Conservation (phyloP, 306 rosid species). For the Cicer arietinum region DNA sequence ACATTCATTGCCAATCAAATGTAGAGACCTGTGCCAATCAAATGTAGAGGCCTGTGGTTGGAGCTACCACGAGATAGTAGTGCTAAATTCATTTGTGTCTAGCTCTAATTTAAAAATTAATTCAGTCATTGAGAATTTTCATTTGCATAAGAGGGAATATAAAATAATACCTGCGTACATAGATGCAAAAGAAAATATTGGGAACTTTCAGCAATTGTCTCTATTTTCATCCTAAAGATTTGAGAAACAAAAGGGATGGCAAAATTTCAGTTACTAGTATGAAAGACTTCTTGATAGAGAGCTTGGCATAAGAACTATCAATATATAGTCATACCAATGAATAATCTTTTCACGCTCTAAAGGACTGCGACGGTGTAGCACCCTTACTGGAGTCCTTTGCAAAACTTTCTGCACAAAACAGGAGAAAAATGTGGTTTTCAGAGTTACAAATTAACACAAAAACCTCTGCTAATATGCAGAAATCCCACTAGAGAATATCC, state of each 20-base stretch:
- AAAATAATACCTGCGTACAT: slow-evolving; percentile 78
- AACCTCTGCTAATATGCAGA: slow-evolving; percentile 1
- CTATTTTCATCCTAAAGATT: slow-evolving; percentile 78
- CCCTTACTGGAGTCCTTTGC: slow-evolving; percentile 94
- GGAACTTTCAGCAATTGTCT: slow-evolving; percentile 72
- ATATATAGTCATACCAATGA: slow-evolving; percentile 67
- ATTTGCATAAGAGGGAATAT: slow-evolving; percentile 2
- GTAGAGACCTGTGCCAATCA: slow-evolving; percentile 31
- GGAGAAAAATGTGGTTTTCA: neutral
- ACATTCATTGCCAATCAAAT: slow-evolving; percentile 36
- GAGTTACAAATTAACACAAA: slow-evolving; percentile 18
- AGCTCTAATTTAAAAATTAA: slow-evolving; percentile 28
- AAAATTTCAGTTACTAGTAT: slow-evolving; percentile 36
- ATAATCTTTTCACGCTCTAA: slow-evolving; percentile 87
- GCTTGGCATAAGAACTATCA: slow-evolving; percentile 28
- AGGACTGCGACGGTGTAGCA: slow-evolving; percentile 97
- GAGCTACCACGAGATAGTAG: neutral
- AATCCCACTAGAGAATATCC: slow-evolving; percentile 6
- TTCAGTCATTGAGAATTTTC: slow-evolving; percentile 1
- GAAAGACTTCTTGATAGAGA: slow-evolving; percentile 18
- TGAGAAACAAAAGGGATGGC: slow-evolving; percentile 35
- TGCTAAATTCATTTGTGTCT: slow-evolving; percentile 2
- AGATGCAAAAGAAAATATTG: slow-evolving; percentile 91
- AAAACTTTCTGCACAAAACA: slow-evolving; percentile 62
- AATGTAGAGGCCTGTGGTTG: slow-evolving; percentile 30